Conservation (phyloP, 306 rosid genomes). For the Rosa multiflora region DNA sequence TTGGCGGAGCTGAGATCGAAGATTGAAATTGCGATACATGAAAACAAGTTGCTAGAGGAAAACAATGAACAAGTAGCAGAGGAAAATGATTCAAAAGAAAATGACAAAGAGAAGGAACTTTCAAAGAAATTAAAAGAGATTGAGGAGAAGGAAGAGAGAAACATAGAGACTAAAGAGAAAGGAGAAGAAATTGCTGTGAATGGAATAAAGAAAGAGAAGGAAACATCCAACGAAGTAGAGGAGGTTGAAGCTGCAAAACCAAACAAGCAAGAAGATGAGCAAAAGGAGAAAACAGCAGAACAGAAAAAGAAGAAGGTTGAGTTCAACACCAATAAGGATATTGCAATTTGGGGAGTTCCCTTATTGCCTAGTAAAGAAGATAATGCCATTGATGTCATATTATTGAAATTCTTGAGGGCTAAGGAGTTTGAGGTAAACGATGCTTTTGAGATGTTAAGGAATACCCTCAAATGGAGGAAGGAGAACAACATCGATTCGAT, state of each 20-base stretch:
- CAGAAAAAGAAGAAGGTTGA: not conserved
- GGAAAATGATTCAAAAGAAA: too few relatives aligned
- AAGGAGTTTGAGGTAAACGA: constrained; percentile 72
- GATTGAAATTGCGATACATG: constrained; percentile 3
- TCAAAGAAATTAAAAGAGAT: too few relatives aligned
- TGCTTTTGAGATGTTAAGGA: constrained; percentile 60
- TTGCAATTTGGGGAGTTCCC: constrained; percentile 63
- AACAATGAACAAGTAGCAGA: not conserved
- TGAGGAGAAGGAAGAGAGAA: too few relatives aligned
- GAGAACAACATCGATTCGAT: constrained; percentile 52
- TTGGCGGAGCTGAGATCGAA: constrained; percentile 9
- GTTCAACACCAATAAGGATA: constrained; percentile 23
- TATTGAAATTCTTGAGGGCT: constrained; percentile 65
- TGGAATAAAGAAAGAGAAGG: not conserved
- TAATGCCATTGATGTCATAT: constrained; percentile 56
- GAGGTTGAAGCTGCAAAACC: not conserved
- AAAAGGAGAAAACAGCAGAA: not conserved
- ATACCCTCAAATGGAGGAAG: constrained; percentile 67
- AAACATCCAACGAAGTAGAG: not conserved
- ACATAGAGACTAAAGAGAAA: not conserved
- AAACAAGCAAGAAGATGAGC: constrained; percentile 3
- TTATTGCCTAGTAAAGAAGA: constrained; percentile 42
- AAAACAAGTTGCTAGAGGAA: constrained; percentile 1
- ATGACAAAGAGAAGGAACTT: too few relatives aligned
- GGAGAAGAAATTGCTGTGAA: not conserved